These are phyloP conservation scores for Aspergillus chevalieri DNA, from an alignment of 2,329 filamentous ascomycete genomes.

Conservation along the genomic window DNA sequence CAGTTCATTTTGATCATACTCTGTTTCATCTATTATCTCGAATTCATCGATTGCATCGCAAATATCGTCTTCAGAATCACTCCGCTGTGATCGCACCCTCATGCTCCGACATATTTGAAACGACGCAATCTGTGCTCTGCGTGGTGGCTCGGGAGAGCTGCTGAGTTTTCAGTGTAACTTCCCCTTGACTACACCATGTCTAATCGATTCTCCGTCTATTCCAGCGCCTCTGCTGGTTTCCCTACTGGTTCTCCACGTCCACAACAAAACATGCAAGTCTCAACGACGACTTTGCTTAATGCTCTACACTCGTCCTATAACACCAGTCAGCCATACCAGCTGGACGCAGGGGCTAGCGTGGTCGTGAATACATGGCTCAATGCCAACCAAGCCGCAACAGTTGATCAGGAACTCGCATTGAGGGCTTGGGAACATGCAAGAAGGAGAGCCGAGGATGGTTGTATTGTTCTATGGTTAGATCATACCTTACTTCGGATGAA, in stretches of 20 bases:
- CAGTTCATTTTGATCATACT: too few relatives aligned
- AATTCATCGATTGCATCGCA: too few relatives aligned
- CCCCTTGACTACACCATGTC: constrained; percentile 44
- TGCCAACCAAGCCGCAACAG: constrained; percentile 67
- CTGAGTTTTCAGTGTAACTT: background rate
- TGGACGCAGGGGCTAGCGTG: constrained; percentile 85
- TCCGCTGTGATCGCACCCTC: background rate
- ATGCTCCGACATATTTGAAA: constrained; percentile 37
- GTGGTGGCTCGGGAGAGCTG: background rate
- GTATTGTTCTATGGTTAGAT: constrained; percentile 72
- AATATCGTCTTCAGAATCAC: too few relatives aligned
- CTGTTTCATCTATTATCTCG: too few relatives aligned
- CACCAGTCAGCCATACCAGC: constrained; percentile 70
- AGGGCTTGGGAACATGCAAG: constrained; percentile 95
- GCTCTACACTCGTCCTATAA: constrained; percentile 84
- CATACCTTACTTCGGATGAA: background rate
- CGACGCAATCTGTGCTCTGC: background rate
- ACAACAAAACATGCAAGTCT: constrained; percentile 71
- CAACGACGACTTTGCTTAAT: constrained; percentile 88
- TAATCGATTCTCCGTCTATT: constrained; percentile 57
- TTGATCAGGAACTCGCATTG: constrained; percentile 70
- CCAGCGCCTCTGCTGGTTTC: constrained; percentile 52
- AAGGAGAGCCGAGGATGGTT: constrained; percentile 89
- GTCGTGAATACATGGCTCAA: constrained; percentile 96
- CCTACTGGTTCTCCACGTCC: constrained; percentile 49